phyloP scores from a whole-genome alignment of 2,329 filamentous ascomycete species.

The Leptographium galeiforme region DNA sequence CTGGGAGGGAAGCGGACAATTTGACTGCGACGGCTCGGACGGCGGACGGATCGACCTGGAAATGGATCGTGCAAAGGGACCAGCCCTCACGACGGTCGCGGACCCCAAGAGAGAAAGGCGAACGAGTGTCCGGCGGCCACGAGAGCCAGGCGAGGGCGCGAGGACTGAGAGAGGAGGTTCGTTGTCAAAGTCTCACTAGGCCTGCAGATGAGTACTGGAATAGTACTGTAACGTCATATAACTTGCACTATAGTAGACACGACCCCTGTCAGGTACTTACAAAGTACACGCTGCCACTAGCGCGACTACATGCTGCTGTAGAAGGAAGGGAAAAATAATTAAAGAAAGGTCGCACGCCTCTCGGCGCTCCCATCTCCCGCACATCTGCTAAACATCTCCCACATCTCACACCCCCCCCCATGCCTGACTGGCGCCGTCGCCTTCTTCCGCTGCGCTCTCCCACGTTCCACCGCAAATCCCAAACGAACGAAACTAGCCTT shows the following conservation, averaged over 20 bases:
- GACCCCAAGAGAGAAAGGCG: background rate
- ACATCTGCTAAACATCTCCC: background rate
- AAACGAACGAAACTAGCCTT: conserved; percentile 4
- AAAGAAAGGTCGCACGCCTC: background rate
- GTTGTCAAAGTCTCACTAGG: conserved; percentile 5
- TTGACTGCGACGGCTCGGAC: no score
- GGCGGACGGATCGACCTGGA: no score
- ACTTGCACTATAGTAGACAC: no score
- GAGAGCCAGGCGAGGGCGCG: background rate
- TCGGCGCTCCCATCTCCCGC: background rate
- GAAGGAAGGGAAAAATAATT: background rate
- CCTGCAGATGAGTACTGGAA: background rate
- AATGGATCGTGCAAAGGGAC: no score
- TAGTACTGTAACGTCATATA: background rate
- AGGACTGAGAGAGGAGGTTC: conserved; percentile 4
- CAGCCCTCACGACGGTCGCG: no score
- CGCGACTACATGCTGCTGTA: background rate
- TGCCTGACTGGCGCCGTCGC: background rate
- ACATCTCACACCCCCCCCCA: background rate
- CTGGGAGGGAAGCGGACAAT: no score
- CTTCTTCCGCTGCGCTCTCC: conserved; percentile 3
- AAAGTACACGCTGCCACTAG: background rate
- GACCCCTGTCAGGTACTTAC: background rate
- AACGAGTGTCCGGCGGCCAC: background rate
- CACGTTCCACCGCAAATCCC: conserved; percentile 6